A percentile compares a stretch with the other conserved stretches of the same genome.
Evolutionary conservation across 495 filamentous ascomycete species (phyloP).

Genomic region (Acidiella bohemica): DNA sequence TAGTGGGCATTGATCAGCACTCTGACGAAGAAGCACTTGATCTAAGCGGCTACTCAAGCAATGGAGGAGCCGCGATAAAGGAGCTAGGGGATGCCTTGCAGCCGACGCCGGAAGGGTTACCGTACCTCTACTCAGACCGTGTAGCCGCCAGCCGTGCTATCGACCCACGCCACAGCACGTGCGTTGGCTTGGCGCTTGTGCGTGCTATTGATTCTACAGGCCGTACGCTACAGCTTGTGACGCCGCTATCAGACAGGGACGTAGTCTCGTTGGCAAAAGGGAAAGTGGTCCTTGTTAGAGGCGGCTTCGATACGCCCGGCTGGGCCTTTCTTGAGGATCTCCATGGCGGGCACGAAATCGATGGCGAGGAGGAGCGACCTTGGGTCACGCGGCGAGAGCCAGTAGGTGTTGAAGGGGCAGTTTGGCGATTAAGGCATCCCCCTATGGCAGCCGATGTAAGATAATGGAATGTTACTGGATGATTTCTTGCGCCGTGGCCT

Average conservation of each 20-base stretch:
- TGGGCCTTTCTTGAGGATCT: constrained; percentile 47
- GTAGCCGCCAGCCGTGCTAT: constrained; percentile 20
- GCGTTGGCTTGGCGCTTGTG: constrained; percentile 39
- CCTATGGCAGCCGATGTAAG: constrained; percentile 12
- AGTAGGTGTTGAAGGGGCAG: constrained; percentile 16
- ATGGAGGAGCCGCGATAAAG: neutral
- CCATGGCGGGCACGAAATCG: neutral
- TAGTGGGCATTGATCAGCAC: constrained; percentile 40
- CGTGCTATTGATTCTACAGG: constrained; percentile 39
- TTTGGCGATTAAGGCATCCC: constrained; percentile 19
- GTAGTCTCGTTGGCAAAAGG: constrained; percentile 5
- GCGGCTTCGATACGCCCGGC: constrained; percentile 43
- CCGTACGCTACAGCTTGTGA: constrained; percentile 38
- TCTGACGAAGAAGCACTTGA: neutral
- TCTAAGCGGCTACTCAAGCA: neutral
- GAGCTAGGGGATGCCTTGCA: neutral
- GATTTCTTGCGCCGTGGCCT: too few relatives aligned
- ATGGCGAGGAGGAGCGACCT: constrained; percentile 1
- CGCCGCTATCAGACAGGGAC: constrained; percentile 30
- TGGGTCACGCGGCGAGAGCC: constrained; percentile 12
- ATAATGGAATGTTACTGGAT: too few relatives aligned
- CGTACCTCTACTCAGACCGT: constrained; percentile 11
- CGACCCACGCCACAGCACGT: constrained; percentile 29
- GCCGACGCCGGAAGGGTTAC: constrained; percentile 15
- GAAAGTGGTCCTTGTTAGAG: constrained; percentile 37